Conservation (phyloP, 257 asterid genomes). For the Solanum appendiculatum region DNA sequence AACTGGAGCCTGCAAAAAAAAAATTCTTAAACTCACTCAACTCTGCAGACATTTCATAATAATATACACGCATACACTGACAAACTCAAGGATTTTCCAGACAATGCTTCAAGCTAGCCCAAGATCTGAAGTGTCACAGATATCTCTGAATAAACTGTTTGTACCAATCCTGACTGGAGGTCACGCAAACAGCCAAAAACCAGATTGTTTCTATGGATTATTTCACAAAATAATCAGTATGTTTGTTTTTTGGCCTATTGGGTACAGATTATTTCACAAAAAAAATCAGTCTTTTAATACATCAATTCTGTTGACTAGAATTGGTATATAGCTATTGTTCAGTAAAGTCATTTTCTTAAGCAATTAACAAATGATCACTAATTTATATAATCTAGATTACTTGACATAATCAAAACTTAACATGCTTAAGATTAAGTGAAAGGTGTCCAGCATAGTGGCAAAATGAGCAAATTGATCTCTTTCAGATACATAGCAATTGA, state of each 20-base stretch:
- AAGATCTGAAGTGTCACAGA: background rate
- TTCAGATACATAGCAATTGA: background rate
- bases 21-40: background rate
- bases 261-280: background rate
- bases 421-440: background rate
- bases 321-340: background rate
- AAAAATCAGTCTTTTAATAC: background rate
- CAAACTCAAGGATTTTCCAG: background rate
- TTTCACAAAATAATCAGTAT: background rate
- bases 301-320: background rate
- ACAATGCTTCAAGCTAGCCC: background rate
- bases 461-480: background rate
- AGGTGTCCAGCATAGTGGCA: background rate
- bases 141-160: background rate
- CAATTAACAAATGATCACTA: background rate
- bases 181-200: background rate
- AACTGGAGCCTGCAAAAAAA: conserved; percentile 67
- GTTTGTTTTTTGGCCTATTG: background rate
- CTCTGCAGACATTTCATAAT: background rate
- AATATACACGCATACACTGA: background rate
- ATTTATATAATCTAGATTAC: background rate
- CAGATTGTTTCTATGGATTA: background rate
- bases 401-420: background rate
- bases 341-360: background rate
- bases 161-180: background rate